Evolutionary conservation across 257 asterid species (phyloP).

Genomic region (Buddleja alternifolia): DNA sequence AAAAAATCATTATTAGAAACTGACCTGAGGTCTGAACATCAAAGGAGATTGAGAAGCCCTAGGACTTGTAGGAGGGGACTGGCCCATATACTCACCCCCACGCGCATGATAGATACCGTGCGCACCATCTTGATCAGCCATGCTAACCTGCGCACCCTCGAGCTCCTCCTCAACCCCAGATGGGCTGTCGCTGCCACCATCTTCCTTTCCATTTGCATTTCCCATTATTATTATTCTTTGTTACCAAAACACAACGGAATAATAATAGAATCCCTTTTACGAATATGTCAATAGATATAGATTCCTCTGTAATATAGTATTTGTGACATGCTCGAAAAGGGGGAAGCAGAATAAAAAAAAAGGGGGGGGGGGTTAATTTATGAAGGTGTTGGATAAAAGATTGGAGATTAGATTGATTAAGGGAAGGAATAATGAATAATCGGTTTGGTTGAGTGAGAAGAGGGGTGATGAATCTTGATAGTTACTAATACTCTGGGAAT

Average conservation of each 20-base stretch:
- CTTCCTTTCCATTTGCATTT: constrained; percentile 89
- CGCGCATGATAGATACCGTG: constrained; percentile 32
- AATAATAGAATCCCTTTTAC: constrained; percentile 36
- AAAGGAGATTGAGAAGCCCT: constrained; percentile 86
- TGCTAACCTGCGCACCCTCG: constrained; percentile 46
- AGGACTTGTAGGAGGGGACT: constrained; percentile 92
- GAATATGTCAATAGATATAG: constrained; percentile 42
- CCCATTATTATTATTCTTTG: constrained; percentile 54
- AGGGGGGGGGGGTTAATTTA: not conserved
- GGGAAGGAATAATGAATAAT: no score
- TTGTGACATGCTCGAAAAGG: constrained; percentile 29
- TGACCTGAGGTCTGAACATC: constrained; percentile 93
- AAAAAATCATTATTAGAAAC: constrained; percentile 12
- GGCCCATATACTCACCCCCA: constrained; percentile 67
- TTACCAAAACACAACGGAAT: constrained; percentile 17
- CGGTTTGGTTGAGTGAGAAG: no score
- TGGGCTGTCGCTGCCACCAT: constrained; percentile 55
- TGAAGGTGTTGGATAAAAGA: constrained; percentile 16
- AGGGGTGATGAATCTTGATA: constrained; percentile 40
- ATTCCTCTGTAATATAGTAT: constrained; percentile 23
- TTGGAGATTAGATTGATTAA: constrained; percentile 25
- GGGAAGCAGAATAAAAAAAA: constrained; percentile 1
- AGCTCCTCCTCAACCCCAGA: constrained; percentile 47
- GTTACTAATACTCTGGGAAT: constrained; percentile 1
- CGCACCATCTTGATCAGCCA: constrained; percentile 50